Conservation (phyloP, 805 yeast species). For the Metschnikowia cubensis region DNA sequence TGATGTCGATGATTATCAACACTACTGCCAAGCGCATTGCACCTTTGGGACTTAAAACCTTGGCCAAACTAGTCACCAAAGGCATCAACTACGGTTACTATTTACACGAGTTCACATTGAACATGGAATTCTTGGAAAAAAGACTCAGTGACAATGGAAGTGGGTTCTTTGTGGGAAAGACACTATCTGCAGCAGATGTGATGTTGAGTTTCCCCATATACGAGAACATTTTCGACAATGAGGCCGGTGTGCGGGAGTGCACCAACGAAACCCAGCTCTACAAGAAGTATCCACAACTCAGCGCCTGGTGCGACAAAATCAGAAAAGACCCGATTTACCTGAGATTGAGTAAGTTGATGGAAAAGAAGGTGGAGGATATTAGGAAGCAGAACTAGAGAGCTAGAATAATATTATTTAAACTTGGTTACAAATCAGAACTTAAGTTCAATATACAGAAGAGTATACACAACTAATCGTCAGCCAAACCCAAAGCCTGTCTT, state of each 20-base stretch:
- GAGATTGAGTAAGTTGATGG: conserved; percentile 30
- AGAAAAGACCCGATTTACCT: conserved; percentile 31
- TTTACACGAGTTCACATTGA: conserved; percentile 40
- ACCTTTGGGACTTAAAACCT: conserved; percentile 46
- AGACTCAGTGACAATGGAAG: conserved; percentile 28
- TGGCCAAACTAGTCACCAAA: conserved; percentile 42
- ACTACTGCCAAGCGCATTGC: conserved; percentile 38
- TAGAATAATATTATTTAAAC: too few relatives aligned
- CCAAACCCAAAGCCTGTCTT: conserved; percentile 47
- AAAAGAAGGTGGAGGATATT: conserved; percentile 23
- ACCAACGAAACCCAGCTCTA: conserved; percentile 33
- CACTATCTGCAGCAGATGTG: conserved; percentile 55
- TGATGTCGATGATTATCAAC: conserved; percentile 37
- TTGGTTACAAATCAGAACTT: too few relatives aligned
- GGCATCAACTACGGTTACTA: conserved; percentile 49
- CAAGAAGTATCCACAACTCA: conserved; percentile 33
- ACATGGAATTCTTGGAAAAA: conserved; percentile 40
- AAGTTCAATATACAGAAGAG: too few relatives aligned
- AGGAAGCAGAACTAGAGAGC: background rate
- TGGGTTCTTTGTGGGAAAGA: conserved; percentile 46
- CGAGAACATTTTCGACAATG: conserved; percentile 26
- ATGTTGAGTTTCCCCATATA: conserved; percentile 46
- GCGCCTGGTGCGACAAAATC: conserved; percentile 36
- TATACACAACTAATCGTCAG: conserved; percentile 15
- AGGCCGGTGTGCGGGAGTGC: conserved; percentile 30